phyloP scores from a whole-genome alignment of 352 stramenopile genomes.

The Thraustochytrium sp. region DNA sequence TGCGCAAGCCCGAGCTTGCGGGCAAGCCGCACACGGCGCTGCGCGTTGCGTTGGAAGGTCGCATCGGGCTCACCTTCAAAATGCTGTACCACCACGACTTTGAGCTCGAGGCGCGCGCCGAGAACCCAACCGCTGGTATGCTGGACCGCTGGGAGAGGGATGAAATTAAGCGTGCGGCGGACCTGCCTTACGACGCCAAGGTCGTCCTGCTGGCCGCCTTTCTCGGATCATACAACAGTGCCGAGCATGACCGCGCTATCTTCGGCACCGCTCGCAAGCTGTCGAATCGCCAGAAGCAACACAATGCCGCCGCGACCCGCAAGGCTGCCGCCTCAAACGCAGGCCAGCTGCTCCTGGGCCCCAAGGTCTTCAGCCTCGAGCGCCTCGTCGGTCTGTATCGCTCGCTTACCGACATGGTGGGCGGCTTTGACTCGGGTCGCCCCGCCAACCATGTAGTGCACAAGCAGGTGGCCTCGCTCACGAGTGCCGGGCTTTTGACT shows the following conservation, averaged over 20 bases:
- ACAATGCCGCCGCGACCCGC: neutral
- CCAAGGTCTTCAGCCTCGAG: neutral
- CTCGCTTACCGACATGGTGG: neutral
- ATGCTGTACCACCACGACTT: slow-evolving; percentile 37
- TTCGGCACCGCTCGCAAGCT: neutral
- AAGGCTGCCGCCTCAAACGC: neutral
- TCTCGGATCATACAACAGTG: slow-evolving; percentile 8
- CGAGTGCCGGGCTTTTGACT: neutral
- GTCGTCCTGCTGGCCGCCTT: slow-evolving; percentile 6
- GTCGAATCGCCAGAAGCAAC: neutral
- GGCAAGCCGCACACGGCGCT: neutral
- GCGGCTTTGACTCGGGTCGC: neutral
- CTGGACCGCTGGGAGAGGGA: neutral
- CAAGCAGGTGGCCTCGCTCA: slow-evolving; percentile 18
- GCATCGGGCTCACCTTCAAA: slow-evolving; percentile 3
- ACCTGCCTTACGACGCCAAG: slow-evolving; percentile 30
- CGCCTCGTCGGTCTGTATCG: slow-evolving; percentile 5
- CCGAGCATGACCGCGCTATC: neutral
- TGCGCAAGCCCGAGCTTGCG: neutral
- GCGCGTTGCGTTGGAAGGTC: neutral
- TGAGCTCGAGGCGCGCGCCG: neutral
- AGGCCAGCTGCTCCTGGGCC: neutral
- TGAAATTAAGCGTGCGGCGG: neutral
- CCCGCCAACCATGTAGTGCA: neutral
- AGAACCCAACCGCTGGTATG: neutral